Evolutionary conservation across 768 basidiomycete genomes (phyloP).

Genomic region (Xanthoconium purpureum): DNA sequence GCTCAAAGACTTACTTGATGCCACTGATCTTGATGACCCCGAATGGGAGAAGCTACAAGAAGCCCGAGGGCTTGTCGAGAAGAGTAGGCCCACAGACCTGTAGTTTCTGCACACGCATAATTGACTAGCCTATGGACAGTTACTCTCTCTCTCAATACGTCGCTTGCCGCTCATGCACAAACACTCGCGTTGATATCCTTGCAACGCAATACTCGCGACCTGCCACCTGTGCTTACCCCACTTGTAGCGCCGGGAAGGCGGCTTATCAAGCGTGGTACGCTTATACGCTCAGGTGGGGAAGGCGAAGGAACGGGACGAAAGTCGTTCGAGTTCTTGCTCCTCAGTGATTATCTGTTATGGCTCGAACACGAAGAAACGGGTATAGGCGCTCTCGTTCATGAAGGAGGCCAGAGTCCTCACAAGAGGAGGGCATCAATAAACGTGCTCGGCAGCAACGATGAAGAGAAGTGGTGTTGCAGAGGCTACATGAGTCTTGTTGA

Average conservation of each 20-base stretch:
- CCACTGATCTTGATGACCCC: slow-evolving; percentile 61
- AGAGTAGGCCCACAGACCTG: slow-evolving; percentile 49
- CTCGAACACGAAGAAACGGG: slow-evolving; percentile 51
- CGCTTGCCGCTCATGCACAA: slow-evolving; percentile 73
- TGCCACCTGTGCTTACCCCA: slow-evolving; percentile 75
- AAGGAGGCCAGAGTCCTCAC: slow-evolving; percentile 15
- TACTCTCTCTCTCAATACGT: slow-evolving; percentile 72
- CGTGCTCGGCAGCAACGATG: slow-evolving; percentile 34
- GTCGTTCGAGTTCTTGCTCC: slow-evolving; percentile 71
- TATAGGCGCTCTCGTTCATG: slow-evolving; percentile 19
- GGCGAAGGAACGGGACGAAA: slow-evolving; percentile 34
- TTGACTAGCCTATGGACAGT: slow-evolving; percentile 43
- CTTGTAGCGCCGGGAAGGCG: slow-evolving; percentile 80
- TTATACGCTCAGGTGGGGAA: slow-evolving; percentile 51
- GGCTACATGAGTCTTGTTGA: slow-evolving; percentile 70
- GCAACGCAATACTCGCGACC: slow-evolving; percentile 70
- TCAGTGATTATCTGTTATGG: slow-evolving; percentile 82
- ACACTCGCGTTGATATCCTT: slow-evolving; percentile 73
- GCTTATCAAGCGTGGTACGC: slow-evolving; percentile 64
- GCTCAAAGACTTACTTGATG: slow-evolving; percentile 74
- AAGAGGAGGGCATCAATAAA: slow-evolving; percentile 18
- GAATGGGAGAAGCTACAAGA: slow-evolving; percentile 61
- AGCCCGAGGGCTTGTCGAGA: slow-evolving; percentile 66
- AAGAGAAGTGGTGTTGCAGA: slow-evolving; percentile 73
- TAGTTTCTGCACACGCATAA: background rate